phyloP scores from a whole-genome alignment of 805 yeast genomes.

The Priceomyces melissophilus region DNA sequence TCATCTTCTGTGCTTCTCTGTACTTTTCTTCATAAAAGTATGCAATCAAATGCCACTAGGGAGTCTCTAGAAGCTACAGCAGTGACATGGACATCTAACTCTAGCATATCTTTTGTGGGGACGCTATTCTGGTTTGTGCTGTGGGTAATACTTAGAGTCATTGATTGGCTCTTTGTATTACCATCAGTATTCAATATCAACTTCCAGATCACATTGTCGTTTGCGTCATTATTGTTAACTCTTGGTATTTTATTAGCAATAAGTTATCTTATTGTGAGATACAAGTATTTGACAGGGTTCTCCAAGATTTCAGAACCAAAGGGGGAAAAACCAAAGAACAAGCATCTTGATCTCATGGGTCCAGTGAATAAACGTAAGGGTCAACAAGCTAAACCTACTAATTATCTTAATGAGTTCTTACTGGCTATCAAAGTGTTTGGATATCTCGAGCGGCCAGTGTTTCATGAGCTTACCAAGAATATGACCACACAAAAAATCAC shows the following conservation, averaged over 20 bases:
- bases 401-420: constrained; percentile 83
- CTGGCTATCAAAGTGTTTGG: constrained; percentile 93
- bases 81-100: constrained; percentile 5
- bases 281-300: constrained; percentile 61
- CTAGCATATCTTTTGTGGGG: constrained; percentile 11
- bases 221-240: constrained; percentile 42
- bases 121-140: constrained; percentile 15
- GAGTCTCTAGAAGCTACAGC: no score
- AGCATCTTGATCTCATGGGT: constrained; percentile 44
- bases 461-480: constrained; percentile 86
- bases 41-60: no score
- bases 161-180: constrained; percentile 15
- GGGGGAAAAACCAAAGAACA: constrained; percentile 44
- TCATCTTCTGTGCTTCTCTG: no score
- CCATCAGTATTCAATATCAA: constrained; percentile 30
- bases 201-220: constrained; percentile 49
- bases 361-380: constrained; percentile 24
- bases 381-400: constrained; percentile 35
- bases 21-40: no score
- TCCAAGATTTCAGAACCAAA: constrained; percentile 36
- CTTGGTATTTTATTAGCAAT: constrained; percentile 26
- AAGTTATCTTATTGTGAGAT: constrained; percentile 51
- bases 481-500: constrained; percentile 86
- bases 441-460: constrained; percentile 83
- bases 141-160: constrained; percentile 16